phyloP scores from a whole-genome alignment of 495 filamentous ascomycete genomes.

The Lasiosphaeria ovina region DNA sequence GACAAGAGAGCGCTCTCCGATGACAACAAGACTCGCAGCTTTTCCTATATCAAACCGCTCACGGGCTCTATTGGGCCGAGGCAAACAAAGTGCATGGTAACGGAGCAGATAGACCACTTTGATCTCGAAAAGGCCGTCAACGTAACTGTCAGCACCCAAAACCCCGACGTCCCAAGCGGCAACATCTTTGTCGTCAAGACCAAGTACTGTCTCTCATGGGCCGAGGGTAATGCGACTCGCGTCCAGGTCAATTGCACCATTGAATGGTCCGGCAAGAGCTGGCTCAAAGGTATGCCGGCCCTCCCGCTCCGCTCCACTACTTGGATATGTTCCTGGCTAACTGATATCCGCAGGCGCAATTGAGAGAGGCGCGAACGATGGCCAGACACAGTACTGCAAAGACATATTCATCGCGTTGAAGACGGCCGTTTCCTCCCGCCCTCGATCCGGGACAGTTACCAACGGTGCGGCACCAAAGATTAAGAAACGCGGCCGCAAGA shows the following conservation, averaged over 20 bases:
- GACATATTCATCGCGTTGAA: slow-evolving; percentile 73
- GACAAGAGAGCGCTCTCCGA: slow-evolving; percentile 73
- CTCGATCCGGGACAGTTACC: slow-evolving; percentile 42
- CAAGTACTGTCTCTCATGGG: slow-evolving; percentile 92
- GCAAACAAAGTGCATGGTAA: slow-evolving; percentile 92
- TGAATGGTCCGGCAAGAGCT: slow-evolving; percentile 97
- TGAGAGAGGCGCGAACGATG: slow-evolving; percentile 91
- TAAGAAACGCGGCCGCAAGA: slow-evolving; percentile 60
- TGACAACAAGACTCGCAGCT: slow-evolving; percentile 70
- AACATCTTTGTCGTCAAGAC: slow-evolving; percentile 91
- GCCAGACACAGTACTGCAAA: slow-evolving; percentile 76
- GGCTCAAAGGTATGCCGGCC: slow-evolving; percentile 75
- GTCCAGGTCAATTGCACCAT: slow-evolving; percentile 83
- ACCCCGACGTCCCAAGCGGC: slow-evolving; percentile 91
- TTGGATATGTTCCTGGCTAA: slow-evolving; percentile 9
- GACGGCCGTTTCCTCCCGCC: slow-evolving; percentile 64
- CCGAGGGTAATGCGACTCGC: slow-evolving; percentile 75
- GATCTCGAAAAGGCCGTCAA: slow-evolving; percentile 86
- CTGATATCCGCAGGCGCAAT: slow-evolving; percentile 65
- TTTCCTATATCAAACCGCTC: slow-evolving; percentile 90
- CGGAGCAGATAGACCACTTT: slow-evolving; percentile 72
- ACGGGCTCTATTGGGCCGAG: slow-evolving; percentile 81
- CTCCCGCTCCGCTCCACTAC: neutral
- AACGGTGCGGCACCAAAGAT: slow-evolving; percentile 43
- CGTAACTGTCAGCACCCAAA: slow-evolving; percentile 78